These are phyloP conservation scores for Carex parvula DNA, from an alignment of 176 grass and related monocot genomes.

Conservation along the genomic window DNA sequence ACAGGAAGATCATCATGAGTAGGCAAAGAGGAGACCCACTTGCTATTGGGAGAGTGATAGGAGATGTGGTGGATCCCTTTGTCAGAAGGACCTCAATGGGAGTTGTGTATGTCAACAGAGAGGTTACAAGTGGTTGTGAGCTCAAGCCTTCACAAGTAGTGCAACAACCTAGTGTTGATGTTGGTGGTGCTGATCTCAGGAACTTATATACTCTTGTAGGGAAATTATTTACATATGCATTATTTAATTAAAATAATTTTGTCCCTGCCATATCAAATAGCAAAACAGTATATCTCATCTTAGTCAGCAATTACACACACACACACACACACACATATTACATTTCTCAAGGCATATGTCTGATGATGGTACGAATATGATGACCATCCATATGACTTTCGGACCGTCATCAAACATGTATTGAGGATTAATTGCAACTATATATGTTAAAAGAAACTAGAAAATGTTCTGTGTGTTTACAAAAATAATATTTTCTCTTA, in stretches of 20 bases:
- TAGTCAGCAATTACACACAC: not conserved
- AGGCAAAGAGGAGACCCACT: conserved; percentile 65
- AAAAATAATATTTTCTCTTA: too few relatives aligned
- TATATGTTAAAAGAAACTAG: too few relatives aligned
- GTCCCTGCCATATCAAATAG: not conserved
- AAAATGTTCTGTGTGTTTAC: too few relatives aligned
- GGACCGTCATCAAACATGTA: too few relatives aligned
- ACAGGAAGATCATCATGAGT: conserved; percentile 26
- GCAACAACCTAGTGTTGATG: conserved; percentile 62
- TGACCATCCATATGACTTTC: too few relatives aligned
- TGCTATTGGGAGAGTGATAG: conserved; percentile 75
- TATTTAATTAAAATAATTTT: not conserved
- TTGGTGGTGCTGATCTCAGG: conserved; percentile 77
- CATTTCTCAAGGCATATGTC: too few relatives aligned
- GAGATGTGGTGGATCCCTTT: conserved; percentile 81
- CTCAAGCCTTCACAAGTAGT: conserved; percentile 77
- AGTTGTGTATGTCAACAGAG: conserved; percentile 40
- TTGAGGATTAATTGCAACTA: too few relatives aligned
- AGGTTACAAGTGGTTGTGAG: conserved; percentile 59
- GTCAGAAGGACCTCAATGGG: conserved; percentile 41
- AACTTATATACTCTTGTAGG: conserved; percentile 80
- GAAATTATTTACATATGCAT: not conserved
- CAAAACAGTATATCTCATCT: not conserved
- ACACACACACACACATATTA: too few relatives aligned
- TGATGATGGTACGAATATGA: too few relatives aligned